Base-by-base conservation (phyloP, 2,329 filamentous ascomycete species). In the Stagonosporopsis tanaceti region DNA sequence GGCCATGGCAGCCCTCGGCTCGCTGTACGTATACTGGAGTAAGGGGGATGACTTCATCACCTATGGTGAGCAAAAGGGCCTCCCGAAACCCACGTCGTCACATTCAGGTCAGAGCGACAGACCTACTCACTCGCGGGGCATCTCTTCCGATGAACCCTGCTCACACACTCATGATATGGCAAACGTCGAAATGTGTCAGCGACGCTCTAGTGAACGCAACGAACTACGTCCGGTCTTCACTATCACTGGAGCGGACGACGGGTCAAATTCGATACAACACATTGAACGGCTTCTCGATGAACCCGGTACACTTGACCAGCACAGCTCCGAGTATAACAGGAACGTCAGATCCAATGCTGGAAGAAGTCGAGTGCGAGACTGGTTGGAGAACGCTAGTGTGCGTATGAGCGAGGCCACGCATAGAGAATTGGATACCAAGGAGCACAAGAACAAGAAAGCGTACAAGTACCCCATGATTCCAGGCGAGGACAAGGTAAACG, bases 391-490 rank as follows among this genome's bases (percentile, higher is more conserved):
- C 5, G 59, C 84, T 4, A 79, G 79, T 7, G 75, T 81, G 11
- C 78, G 79, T 14, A 62, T 87, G 0, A 80, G 81, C 3, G 80
- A 79, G 0, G 79, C 83, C 28, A 77, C 80, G 0, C 75, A 79
- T 1, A 76, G 82, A n/a, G 66, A 64, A 28, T 56, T 70, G 2
- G 80, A 86, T 50, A 78, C 82, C 28, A 79, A 78, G 0, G 78
- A 78, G 1, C 86, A 85, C 63, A 78, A 78, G 45, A 72, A 71
- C 4, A 79, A 81, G 17, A 75, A 74, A 40, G 80, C 82, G 3
- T 68, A 72, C n/a, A 76, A 78, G n/a, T 88, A 81, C 45, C 86
- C 86, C 0, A 79, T 82, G 51, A 76, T 85, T 0, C 86, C 86
- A 0, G 86, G 84, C 2, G 85, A 88, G 61, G 64, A 59, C 1